Conservation (phyloP, 331 rosid species). For the Telfairia occidentalis region DNA sequence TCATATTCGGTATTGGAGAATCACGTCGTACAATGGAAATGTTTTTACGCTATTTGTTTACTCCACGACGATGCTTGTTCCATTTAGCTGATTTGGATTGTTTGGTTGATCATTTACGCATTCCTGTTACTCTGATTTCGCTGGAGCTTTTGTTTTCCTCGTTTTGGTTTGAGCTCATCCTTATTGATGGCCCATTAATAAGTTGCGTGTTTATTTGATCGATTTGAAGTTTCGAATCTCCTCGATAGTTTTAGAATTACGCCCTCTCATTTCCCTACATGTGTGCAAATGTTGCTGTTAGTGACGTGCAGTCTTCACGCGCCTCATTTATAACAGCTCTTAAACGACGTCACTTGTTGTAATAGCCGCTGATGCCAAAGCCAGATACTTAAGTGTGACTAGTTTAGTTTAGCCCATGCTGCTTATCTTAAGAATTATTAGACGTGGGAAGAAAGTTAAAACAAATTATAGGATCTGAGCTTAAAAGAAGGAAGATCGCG, state of each 20-base stretch:
- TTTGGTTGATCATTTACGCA: not conserved
- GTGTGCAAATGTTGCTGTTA: not conserved
- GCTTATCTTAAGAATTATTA: not conserved
- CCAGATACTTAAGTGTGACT: not conserved
- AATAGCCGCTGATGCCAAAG: not conserved
- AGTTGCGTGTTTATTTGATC: not conserved
- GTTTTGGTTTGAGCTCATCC: not conserved
- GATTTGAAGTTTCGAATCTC: not conserved
- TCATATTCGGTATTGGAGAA: not conserved
- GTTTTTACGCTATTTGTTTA: not conserved
- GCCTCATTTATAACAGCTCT: not conserved
- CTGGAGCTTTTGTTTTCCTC: not conserved
- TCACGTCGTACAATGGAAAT: not conserved
- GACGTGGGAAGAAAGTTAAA: not conserved
- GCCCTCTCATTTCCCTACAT: not conserved
- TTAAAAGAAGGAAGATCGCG: not conserved
- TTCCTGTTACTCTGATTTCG: not conserved
- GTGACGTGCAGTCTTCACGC: not conserved
- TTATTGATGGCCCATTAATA: not conserved
- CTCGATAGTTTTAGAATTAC: not conserved
- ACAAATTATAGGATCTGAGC: not conserved
- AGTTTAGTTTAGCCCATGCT: not conserved
- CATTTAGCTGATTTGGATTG: not conserved
- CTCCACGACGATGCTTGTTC: not conserved
- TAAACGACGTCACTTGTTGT: constrained; percentile 3